Evolutionary conservation across 371 early-diverging fungal species (phyloP).

Genomic region (Cladochytrium tenue): DNA sequence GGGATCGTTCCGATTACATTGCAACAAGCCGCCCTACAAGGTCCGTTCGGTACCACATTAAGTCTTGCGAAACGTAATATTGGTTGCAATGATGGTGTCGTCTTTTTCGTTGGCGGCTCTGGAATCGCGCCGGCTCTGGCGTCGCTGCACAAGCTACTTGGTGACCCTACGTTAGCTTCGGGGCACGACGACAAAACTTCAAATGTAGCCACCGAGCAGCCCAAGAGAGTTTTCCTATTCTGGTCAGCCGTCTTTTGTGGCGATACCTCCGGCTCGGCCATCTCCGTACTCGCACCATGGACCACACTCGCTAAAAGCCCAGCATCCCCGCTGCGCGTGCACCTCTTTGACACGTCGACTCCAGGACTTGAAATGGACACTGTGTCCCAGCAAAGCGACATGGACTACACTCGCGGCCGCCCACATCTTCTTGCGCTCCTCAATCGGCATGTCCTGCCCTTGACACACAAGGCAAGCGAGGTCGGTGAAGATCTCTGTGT

Average conservation of each 20-base stretch:
- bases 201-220: neutral
- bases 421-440: neutral
- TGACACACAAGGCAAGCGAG: neutral
- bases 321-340: neutral
- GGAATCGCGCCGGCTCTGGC: constrained; percentile 9
- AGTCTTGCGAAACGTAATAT: neutral
- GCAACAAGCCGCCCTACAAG: constrained; percentile 7
- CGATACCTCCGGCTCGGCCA: neutral
- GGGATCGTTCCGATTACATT: neutral
- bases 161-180: neutral
- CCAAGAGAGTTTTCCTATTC: neutral
- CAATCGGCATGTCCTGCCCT: neutral
- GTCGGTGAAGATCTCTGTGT: neutral
- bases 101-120: constrained; percentile 12
- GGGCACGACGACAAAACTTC: neutral
- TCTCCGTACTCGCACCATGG: neutral
- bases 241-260: neutral
- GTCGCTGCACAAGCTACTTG: neutral
- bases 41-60: constrained; percentile 11
- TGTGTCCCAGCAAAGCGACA: neutral
- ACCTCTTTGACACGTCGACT: neutral
- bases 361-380: neutral
- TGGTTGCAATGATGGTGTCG: neutral
- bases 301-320: neutral
- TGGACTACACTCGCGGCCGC: neutral